These are phyloP conservation scores for Talaromyces wortmannii DNA, from an alignment of 495 filamentous ascomycete genomes.

Conservation along the genomic window DNA sequence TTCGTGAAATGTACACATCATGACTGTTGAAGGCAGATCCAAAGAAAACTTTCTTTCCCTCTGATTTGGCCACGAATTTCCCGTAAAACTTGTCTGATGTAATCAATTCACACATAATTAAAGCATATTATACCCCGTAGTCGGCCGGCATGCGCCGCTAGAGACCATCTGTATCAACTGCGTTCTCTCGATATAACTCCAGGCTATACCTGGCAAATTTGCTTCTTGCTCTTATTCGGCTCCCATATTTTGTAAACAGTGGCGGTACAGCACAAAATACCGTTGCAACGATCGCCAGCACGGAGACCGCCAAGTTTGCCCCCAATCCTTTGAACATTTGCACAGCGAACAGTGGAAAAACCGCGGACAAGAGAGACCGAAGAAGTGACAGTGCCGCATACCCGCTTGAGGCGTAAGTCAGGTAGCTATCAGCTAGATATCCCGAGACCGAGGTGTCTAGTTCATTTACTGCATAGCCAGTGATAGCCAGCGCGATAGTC, in stretches of 20 bases:
- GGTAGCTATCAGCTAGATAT: slow-evolving; percentile 48
- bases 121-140: no score
- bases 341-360: slow-evolving; percentile 38
- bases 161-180: slow-evolving; percentile 12
- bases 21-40: no score
- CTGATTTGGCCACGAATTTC: no score
- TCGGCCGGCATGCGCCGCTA: no score
- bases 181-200: slow-evolving; percentile 24
- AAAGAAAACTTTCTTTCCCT: no score
- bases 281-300: slow-evolving; percentile 38
- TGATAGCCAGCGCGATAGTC: slow-evolving; percentile 30
- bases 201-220: slow-evolving; percentile 40
- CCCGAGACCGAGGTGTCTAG: slow-evolving; percentile 39
- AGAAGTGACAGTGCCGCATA: slow-evolving; percentile 41
- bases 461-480: slow-evolving; percentile 46
- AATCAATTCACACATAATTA: no score
- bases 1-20: no score
- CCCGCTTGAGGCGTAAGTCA: slow-evolving; percentile 42
- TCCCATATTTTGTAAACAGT: slow-evolving; percentile 36
- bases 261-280: slow-evolving; percentile 36
- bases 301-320: slow-evolving; percentile 33
- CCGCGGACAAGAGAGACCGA: slow-evolving; percentile 33
- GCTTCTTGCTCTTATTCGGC: slow-evolving; percentile 32
- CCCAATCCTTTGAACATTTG: slow-evolving; percentile 37
- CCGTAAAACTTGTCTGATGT: no score